A percentile compares a stretch with the other conserved stretches of the same genome.
Conservation (phyloP, 139 green algal species). For the Volvox reticuliferus region DNA sequence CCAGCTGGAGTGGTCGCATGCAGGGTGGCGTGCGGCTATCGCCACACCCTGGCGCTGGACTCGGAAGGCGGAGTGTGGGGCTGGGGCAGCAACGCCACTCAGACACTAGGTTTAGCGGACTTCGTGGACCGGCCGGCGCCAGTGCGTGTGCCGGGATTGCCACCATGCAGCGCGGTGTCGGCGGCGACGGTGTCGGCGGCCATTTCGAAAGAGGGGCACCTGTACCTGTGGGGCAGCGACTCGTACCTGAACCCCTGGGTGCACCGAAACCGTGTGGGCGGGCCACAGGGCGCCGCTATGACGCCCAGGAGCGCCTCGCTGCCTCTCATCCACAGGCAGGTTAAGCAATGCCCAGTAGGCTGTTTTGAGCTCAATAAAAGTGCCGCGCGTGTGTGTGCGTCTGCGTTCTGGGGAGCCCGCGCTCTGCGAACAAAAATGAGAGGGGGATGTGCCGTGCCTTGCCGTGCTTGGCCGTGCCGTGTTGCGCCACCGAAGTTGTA, state of each 20-base stretch:
- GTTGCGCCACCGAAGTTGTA: no score
- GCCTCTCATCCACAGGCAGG: slow-evolving; percentile 44
- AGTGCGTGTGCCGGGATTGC: slow-evolving; percentile 44
- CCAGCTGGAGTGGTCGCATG: not conserved
- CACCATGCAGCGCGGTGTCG: slow-evolving; percentile 20
- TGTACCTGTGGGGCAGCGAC: slow-evolving; percentile 66
- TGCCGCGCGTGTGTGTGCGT: no score
- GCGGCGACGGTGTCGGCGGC: slow-evolving; percentile 58
- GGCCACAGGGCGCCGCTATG: not conserved
- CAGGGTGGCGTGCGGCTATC: slow-evolving; percentile 51
- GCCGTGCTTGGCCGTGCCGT: no score
- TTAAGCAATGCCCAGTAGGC: no score
- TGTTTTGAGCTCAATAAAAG: no score
- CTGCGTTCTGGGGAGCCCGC: no score
- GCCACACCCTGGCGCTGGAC: slow-evolving; percentile 68
- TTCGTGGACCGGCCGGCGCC: slow-evolving; percentile 6
- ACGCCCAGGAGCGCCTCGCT: slow-evolving; percentile 24
- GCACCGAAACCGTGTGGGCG: not conserved
- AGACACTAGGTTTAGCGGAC: slow-evolving; percentile 42
- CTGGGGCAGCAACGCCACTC: slow-evolving; percentile 70
- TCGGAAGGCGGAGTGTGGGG: slow-evolving; percentile 66
- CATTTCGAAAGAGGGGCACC: slow-evolving; percentile 41
- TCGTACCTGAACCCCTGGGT: slow-evolving; percentile 52
- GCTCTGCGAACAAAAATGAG: no score
- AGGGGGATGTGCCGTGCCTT: no score